Percentiles rank a stretch among this genome's conserved stretches.
Conservation (phyloP, 2,329 filamentous ascomycete genomes). For the Hymenoscyphus occultus region DNA sequence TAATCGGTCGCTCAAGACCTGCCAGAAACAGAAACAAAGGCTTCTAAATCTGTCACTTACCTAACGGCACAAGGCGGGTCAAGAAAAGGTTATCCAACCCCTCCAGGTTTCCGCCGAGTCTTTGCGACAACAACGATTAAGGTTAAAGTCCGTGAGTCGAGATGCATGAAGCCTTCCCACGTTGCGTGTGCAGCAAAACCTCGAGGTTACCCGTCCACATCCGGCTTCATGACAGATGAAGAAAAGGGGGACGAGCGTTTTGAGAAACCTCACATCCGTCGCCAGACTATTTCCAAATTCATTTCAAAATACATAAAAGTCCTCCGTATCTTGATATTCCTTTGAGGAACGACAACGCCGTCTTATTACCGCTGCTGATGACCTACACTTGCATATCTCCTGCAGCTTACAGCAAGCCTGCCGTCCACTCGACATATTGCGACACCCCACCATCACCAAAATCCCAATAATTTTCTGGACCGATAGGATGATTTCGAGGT, state of each 20-base stretch:
- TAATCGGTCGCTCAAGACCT: conserved; percentile 18
- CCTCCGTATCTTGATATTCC: neutral
- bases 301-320: neutral
- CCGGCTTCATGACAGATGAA: neutral
- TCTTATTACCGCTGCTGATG: conserved; percentile 9
- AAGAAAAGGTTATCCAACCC: neutral
- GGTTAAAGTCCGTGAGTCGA: conserved; percentile 11
- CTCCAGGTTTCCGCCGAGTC: neutral
- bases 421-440: conserved; percentile 8
- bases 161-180: conserved; percentile 13
- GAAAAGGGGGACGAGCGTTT: conserved; percentile 6
- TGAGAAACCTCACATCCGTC: conserved; percentile 6
- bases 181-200: conserved; percentile 5
- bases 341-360: neutral
- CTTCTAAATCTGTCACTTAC: conserved; percentile 18
- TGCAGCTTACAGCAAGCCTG: conserved; percentile 13
- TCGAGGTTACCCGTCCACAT: conserved; percentile 7
- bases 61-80: neutral
- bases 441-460: conserved; percentile 10
- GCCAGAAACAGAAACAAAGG: conserved; percentile 18
- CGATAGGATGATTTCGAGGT: conserved; percentile 15
- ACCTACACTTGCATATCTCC: conserved; percentile 6
- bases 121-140: conserved; percentile 3
- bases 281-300: conserved; percentile 7
- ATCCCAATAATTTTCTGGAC: conserved; percentile 14